Evolutionary conservation across 177 flowering plant species (phyloP).

Genomic region (Telopea speciosissima): DNA sequence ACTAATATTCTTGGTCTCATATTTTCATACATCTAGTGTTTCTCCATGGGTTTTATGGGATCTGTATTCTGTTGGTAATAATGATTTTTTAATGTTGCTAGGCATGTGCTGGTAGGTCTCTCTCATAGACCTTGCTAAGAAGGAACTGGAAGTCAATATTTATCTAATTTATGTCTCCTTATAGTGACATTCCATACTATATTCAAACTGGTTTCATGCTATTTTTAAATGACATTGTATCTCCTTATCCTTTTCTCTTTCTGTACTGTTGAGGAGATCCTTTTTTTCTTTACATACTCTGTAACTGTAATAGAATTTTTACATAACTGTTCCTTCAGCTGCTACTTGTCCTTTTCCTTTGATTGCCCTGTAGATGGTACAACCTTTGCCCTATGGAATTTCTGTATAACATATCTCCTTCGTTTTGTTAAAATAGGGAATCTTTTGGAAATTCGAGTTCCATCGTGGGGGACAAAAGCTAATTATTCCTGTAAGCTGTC

Average conservation of each 20-base stretch:
- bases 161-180: too few relatives aligned
- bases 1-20: too few relatives aligned
- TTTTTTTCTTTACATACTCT: too few relatives aligned
- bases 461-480: constrained; percentile 88
- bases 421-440: constrained; percentile 46
- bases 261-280: background rate
- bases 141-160: background rate
- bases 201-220: background rate
- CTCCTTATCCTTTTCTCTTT: too few relatives aligned
- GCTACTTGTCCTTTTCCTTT: background rate
- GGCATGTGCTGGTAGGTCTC: too few relatives aligned
- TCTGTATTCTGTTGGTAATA: too few relatives aligned
- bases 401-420: constrained; percentile 1
- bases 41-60: too few relatives aligned
- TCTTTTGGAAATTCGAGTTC: constrained; percentile 79
- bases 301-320: background rate
- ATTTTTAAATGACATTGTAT: too few relatives aligned
- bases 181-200: too few relatives aligned
- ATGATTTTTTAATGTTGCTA: too few relatives aligned
- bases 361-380: background rate
- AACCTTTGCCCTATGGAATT: background rate
- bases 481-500: constrained; percentile 69
- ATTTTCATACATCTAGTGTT: too few relatives aligned
- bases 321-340: background rate
- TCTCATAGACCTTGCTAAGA: too few relatives aligned